These are phyloP conservation scores for Bipolaris gigantea DNA, from an alignment of 2,329 filamentous ascomycete species.

Conservation along the genomic window DNA sequence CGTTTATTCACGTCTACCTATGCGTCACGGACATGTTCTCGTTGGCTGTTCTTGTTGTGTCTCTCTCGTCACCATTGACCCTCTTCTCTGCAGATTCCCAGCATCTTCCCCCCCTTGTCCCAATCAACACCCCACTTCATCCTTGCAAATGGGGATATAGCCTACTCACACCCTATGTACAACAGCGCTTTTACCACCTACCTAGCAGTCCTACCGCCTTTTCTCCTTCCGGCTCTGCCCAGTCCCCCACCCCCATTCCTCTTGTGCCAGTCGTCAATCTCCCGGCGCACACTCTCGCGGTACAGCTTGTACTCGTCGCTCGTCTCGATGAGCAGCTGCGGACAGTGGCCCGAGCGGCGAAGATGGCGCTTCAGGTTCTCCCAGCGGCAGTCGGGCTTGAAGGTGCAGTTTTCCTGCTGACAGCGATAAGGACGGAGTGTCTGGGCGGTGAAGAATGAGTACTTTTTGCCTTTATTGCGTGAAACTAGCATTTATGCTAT, in stretches of 20 bases:
- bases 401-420: slow-evolving; percentile 42
- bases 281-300: slow-evolving; percentile 34
- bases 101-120: background rate
- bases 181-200: background rate
- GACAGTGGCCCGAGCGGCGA: slow-evolving; percentile 41
- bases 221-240: slow-evolving; percentile 26
- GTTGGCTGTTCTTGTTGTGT: background rate
- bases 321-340: slow-evolving; percentile 38
- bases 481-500: too few species aligned
- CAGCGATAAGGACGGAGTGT: slow-evolving; percentile 43
- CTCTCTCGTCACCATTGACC: too few species aligned
- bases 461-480: too few species aligned
- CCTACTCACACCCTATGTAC: background rate
- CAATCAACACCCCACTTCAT: background rate
- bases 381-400: slow-evolving; percentile 46
- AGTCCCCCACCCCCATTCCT: slow-evolving; percentile 29
- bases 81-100: too few species aligned
- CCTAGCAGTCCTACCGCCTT: slow-evolving; percentile 20
- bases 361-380: slow-evolving; percentile 46
- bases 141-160: background rate
- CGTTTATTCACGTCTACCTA: too few species aligned
- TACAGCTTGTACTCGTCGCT: slow-evolving; percentile 41
- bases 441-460: slow-evolving; percentile 13
- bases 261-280: slow-evolving; percentile 41
- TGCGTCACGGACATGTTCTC: too few species aligned